A percentile compares a stretch with the other conserved stretches of the same genome.
These are phyloP conservation scores for Kazachstania bromeliacearum DNA, from an alignment of 805 yeast species.

Conservation along the genomic window DNA sequence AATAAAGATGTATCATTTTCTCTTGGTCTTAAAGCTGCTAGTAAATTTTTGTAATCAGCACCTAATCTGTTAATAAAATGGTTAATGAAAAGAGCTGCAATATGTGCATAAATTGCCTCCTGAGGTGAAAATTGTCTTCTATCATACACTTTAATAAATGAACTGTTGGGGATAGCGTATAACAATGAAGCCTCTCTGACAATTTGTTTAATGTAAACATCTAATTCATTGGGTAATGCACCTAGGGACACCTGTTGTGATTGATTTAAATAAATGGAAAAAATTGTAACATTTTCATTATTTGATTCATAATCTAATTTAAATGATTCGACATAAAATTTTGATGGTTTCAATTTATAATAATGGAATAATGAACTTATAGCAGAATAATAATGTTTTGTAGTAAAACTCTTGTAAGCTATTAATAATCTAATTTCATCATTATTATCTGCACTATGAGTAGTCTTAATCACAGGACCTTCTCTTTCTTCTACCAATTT, in stretches of 20 bases:
- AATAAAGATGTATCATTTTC: conserved; percentile 51
- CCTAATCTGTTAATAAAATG: conserved; percentile 94
- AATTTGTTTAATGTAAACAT: conserved; percentile 77
- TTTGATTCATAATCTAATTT: conserved; percentile 27
- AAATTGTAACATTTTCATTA: conserved; percentile 74
- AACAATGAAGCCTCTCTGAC: conserved; percentile 88
- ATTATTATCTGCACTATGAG: conserved; percentile 58
- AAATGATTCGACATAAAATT: conserved; percentile 92
- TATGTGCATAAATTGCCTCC: conserved; percentile 90
- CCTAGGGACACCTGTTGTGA: conserved; percentile 34
- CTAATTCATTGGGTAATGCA: conserved; percentile 31
- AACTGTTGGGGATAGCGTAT: conserved; percentile 82
- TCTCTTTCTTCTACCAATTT: conserved; percentile 58
- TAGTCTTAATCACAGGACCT: conserved; percentile 89
- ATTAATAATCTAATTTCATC: conserved; percentile 82
- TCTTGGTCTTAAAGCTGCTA: conserved; percentile 51
- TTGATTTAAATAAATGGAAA: conserved; percentile 77
- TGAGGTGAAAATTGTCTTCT: conserved; percentile 77
- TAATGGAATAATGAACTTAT: conserved; percentile 78
- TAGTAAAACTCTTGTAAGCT: conserved; percentile 75
- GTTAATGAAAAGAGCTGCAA: conserved; percentile 83
- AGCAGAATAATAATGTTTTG: conserved; percentile 83
- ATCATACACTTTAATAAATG: conserved; percentile 66
- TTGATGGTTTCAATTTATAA: conserved; percentile 72
- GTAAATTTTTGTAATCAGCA: conserved; percentile 69